Conservation (phyloP, 345 rosid genomes). For the Syzygium aqueum region DNA sequence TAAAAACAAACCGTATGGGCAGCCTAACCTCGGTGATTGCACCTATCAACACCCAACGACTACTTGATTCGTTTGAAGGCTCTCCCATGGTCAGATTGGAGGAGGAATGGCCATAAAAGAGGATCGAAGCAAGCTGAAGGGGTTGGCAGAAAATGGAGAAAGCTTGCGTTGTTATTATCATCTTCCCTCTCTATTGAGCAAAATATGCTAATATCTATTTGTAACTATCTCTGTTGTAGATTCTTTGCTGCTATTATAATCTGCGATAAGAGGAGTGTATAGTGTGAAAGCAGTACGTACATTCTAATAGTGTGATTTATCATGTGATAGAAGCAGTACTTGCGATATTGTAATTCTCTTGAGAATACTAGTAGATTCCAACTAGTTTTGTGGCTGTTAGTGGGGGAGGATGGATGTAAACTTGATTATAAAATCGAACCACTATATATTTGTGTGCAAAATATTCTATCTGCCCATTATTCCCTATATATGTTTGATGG, state of each 20-base stretch:
- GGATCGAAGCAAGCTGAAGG: not conserved
- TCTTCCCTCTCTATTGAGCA: not conserved
- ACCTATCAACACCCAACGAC: not conserved
- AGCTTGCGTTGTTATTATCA: not conserved
- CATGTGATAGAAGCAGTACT: not conserved
- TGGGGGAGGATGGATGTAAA: not conserved
- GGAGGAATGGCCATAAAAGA: not conserved
- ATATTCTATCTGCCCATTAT: not conserved
- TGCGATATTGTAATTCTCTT: not conserved
- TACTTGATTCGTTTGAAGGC: not conserved
- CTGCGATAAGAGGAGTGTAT: not conserved
- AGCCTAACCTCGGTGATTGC: not conserved
- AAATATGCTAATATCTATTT: not conserved
- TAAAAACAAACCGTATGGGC: not conserved
- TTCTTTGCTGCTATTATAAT: not conserved
- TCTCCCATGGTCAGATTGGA: not conserved
- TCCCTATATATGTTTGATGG: not conserved
- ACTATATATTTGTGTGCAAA: not conserved
- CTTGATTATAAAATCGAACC: not conserved
- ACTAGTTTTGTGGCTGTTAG: accelerated
- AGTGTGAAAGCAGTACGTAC: not conserved
- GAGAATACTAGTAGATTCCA: not conserved
- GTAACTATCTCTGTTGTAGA: not conserved
- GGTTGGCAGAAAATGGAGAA: not conserved
- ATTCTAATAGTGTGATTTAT: not conserved